Conservation (phyloP, 2,329 filamentous ascomycete species). For the Elsinoe australis region DNA sequence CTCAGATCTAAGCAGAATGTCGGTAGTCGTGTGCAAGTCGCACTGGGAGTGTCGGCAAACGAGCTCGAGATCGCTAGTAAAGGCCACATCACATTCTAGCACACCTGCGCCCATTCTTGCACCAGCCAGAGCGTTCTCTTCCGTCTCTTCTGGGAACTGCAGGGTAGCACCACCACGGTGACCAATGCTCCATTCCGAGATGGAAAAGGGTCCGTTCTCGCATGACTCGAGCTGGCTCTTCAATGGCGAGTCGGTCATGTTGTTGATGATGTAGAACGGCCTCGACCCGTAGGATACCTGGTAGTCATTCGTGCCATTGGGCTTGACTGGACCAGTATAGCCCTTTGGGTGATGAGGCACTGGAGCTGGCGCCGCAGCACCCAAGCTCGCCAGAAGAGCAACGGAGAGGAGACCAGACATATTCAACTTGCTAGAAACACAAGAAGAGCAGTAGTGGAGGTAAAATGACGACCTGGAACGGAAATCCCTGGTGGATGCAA, state of each 20-base stretch:
- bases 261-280: constrained; percentile 56
- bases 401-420: constrained; percentile 8
- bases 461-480: not conserved
- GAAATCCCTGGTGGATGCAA: no score
- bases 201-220: constrained; percentile 46
- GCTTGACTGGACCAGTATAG: constrained; percentile 5
- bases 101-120: constrained; percentile 58
- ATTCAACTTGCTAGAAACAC: not conserved
- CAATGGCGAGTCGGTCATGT: constrained; percentile 53
- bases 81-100: constrained; percentile 59
- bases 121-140: constrained; percentile 51
- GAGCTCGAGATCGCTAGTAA: constrained; percentile 57
- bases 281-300: constrained; percentile 54
- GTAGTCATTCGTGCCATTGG: constrained; percentile 20
- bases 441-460: not conserved
- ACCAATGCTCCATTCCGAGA: constrained; percentile 51
- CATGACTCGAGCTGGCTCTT: constrained; percentile 55
- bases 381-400: constrained; percentile 1
- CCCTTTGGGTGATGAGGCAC: constrained; percentile 1
- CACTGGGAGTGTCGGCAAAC: constrained; percentile 62
- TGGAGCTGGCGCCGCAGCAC: not conserved
- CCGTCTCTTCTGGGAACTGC: constrained; percentile 57
- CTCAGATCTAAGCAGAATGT: constrained; percentile 55
- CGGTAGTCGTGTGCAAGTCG: constrained; percentile 61
- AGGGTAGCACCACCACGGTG: constrained; percentile 55